phyloP scores from a whole-genome alignment of 2,329 filamentous ascomycete species.

The Pseudomassariella vexata region DNA sequence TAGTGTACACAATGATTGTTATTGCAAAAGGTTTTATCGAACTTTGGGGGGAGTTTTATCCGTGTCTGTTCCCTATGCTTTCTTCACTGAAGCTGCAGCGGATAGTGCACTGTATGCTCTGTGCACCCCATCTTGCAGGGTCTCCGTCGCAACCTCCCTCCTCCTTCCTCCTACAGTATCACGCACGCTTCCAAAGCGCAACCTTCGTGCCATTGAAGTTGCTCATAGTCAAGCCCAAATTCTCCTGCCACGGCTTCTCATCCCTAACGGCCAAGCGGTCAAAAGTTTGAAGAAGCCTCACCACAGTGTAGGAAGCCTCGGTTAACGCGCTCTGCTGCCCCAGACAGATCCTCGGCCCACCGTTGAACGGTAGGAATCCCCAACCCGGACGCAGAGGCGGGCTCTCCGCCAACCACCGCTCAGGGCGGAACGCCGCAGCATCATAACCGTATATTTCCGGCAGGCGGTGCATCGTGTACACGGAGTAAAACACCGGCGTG shows the following conservation, averaged over 20 bases:
- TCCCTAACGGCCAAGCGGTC: constrained; percentile 2
- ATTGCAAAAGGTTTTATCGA: too few relatives aligned
- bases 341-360: constrained; percentile 17
- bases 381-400: constrained; percentile 13
- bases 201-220: constrained; percentile 1
- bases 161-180: too few relatives aligned
- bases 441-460: constrained; percentile 31
- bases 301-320: constrained; percentile 5
- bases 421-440: constrained; percentile 36
- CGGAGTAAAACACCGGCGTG: constrained; percentile 34
- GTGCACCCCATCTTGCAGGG: too few relatives aligned
- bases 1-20: too few relatives aligned
- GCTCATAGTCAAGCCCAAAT: background rate
- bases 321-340: constrained; percentile 9
- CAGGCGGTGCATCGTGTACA: constrained; percentile 38
- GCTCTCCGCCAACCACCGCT: constrained; percentile 40
- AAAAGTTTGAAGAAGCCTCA: constrained; percentile 3
- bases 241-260: constrained; percentile 3
- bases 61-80: too few relatives aligned
- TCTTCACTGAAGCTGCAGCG: too few relatives aligned
- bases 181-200: background rate
- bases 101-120: too few relatives aligned
- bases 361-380: constrained; percentile 19
- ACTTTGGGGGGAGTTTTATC: too few relatives aligned
- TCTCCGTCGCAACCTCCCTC: too few relatives aligned